Evolutionary conservation across 768 basidiomycete species (phyloP), one percentile per base, ranked within the genome.

Genomic region (Leccinum ochraceum): DNA sequence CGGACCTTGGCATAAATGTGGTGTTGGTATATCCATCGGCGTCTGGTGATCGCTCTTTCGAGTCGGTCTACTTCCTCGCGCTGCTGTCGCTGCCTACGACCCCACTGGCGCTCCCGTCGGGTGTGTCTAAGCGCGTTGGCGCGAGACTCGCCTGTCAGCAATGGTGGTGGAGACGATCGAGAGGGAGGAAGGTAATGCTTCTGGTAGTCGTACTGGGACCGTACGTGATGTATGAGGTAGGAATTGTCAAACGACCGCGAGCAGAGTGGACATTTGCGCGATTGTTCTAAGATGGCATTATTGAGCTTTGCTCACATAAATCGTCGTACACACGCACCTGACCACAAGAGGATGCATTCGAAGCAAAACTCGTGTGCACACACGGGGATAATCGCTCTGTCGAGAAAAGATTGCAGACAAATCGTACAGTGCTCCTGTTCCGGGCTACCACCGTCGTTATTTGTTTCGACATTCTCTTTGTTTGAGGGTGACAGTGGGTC

Each of bases 291-390:
- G 6, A 6, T 6, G 10, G 36, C 26, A 7, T 10, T 16, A 37
- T 5, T 49, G 7, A 56, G 46, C 34, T n/a, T 50, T 28, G 2
- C 7, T 28, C 5, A 22, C 37, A 14, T 22, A 22, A 8, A 50
- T 22, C 42, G 30, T 26, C 34, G 10, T 16, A 13, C 26, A 22
- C n/a, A 76, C 82, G 65, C 61, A 91, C 91, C 88, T 56, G 90
- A 83, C 95, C 94, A 96, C 1, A 94, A 75, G 52, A 89, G 77
- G 24, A 97, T 80, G 71, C 95, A 98, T 58, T 92, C 90, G 65
- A 96, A 96, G 68, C 95, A 98, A 69, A 95, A 95, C 69, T 92
- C 90, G 78, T 98, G 95, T 2, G 92, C 90, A 73, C 95, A 97
- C 8, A 79, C 81, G 1, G 94, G 92, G 26, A 96, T 79, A 42